phyloP scores from a whole-genome alignment of 441 rosid species.

The Pelargonium cotyledonis region DNA sequence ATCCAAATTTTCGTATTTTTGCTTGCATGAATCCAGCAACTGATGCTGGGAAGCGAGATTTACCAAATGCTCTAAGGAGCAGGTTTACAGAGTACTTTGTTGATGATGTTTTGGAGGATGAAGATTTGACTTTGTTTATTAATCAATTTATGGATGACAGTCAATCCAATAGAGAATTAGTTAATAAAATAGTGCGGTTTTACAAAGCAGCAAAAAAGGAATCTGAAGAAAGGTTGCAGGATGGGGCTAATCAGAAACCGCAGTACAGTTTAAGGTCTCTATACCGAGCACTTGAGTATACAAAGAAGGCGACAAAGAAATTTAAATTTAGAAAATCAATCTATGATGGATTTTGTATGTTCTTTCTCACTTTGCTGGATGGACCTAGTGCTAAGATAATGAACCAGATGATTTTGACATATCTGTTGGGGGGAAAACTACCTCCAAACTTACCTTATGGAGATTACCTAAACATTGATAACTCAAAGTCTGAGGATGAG shows the following conservation, averaged over 20 bases:
- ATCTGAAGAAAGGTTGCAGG: constrained; percentile 90
- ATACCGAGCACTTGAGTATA: constrained; percentile 84
- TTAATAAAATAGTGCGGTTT: constrained; percentile 52
- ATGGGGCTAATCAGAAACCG: constrained; percentile 99
- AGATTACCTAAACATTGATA: constrained; percentile 38
- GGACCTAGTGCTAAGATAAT: constrained; percentile 70
- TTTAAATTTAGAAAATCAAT: constrained; percentile 64
- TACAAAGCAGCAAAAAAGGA: constrained; percentile 72
- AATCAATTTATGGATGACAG: constrained; percentile 63
- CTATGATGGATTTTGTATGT: constrained; percentile 89
- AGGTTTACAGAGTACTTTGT: constrained; percentile 93
- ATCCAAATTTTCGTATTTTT: constrained; percentile 79
- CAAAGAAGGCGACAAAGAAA: constrained; percentile 53
- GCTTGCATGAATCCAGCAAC: constrained; percentile 99
- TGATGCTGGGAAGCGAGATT: constrained; percentile 97
- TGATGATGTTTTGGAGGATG: constrained; percentile 72
- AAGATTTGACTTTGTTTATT: constrained; percentile 70
- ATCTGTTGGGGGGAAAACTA: constrained; percentile 43
- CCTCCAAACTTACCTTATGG: constrained; percentile 38
- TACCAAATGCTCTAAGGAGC: constrained; percentile 68
- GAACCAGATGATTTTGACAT: constrained; percentile 46
- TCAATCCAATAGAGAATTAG: constrained; percentile 43
- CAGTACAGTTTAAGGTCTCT: constrained; percentile 96
- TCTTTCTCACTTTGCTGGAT: constrained; percentile 86
- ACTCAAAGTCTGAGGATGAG: constrained; percentile 32